phyloP scores from a whole-genome alignment of 2,329 filamentous ascomycete species.

The Chaetomiaceae sp. region DNA sequence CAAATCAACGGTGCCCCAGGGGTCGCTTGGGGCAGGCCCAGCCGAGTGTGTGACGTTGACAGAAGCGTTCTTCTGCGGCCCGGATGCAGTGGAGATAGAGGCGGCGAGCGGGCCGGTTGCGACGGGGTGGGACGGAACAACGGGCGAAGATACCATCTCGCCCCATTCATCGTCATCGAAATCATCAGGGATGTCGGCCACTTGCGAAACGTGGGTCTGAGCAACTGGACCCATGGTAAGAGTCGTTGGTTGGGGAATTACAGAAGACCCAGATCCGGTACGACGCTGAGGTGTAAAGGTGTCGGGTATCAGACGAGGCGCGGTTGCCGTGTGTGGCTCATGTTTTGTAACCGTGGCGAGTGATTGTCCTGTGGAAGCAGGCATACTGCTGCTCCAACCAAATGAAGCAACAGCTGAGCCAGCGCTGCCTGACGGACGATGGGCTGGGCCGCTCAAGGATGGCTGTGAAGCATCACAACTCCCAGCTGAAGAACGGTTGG shows the following conservation, averaged over 20 bases:
- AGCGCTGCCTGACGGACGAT: conserved; percentile 19
- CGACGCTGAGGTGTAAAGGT: background rate
- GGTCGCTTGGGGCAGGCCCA: background rate
- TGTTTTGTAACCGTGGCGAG: background rate
- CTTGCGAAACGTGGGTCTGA: background rate
- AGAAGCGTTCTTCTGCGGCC: background rate
- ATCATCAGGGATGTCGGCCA: background rate
- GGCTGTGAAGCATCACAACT: background rate
- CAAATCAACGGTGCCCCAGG: conserved; percentile 23
- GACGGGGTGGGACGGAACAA: conserved; percentile 2
- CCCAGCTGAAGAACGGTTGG: background rate
- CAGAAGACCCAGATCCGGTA: background rate
- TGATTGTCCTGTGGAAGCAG: conserved; percentile 3
- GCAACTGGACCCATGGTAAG: too few relatives aligned
- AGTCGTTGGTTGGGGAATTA: background rate
- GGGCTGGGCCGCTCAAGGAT: conserved; percentile 8
- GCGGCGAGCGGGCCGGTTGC: background rate
- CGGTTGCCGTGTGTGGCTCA: background rate
- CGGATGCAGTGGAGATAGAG: background rate
- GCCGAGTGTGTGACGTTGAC: background rate
- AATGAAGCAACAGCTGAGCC: conserved; percentile 22
- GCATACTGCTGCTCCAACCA: conserved; percentile 23
- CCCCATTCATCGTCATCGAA: conserved; percentile 53
- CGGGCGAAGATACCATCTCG: conserved; percentile 53
- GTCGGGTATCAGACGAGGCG: background rate